Conservation (phyloP, 768 basidiomycete genomes). For the Phlegmacium glaucopus region DNA sequence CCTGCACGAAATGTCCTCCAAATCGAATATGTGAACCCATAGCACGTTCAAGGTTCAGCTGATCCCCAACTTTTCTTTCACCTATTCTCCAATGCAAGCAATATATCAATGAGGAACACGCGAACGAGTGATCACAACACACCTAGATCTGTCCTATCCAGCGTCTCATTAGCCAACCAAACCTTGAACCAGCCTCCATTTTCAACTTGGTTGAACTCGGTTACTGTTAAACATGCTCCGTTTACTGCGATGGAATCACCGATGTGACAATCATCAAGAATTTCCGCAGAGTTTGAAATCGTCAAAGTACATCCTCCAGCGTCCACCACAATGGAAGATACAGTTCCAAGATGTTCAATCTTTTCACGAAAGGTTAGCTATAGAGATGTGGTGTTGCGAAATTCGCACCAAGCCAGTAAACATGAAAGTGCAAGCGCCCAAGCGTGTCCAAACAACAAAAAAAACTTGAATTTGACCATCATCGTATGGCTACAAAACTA, state of each 20-base stretch:
- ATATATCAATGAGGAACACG: too few relatives aligned
- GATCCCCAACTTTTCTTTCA: constrained; percentile 70
- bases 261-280: constrained; percentile 85
- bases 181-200: constrained; percentile 85
- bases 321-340: constrained; percentile 62
- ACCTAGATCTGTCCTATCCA: constrained; percentile 90
- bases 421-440: constrained; percentile 36
- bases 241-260: constrained; percentile 95
- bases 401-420: constrained; percentile 74
- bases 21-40: constrained; percentile 91
- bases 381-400: background rate
- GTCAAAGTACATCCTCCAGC: constrained; percentile 79
- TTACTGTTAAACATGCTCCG: constrained; percentile 89
- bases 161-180: constrained; percentile 94
- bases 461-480: background rate
- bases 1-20: constrained; percentile 98
- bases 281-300: constrained; percentile 64
- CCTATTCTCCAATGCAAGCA: constrained; percentile 42
- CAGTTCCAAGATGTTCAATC: constrained; percentile 88
- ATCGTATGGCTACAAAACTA: background rate
- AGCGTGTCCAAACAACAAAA: background rate
- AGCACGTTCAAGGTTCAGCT: constrained; percentile 91
- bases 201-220: constrained; percentile 63
- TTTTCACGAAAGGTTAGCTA: constrained; percentile 25
- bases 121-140: constrained; percentile 9